phyloP scores from a whole-genome alignment of 257 asterid species.

The Eustoma russellianum region DNA sequence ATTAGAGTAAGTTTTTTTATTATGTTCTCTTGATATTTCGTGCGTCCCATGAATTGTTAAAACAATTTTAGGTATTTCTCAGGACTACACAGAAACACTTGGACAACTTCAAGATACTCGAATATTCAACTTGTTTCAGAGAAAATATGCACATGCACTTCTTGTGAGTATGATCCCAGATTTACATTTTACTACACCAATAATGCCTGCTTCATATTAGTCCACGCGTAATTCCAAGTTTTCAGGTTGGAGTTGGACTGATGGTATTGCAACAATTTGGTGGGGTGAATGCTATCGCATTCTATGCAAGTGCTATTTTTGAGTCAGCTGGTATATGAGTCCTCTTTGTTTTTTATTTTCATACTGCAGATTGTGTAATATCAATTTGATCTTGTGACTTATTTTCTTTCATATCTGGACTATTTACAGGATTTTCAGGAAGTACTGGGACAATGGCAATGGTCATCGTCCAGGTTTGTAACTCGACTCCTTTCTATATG shows the following conservation, averaged over 20 bases:
- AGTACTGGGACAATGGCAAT: constrained; percentile 68
- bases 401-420: constrained; percentile 7
- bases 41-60: background rate
- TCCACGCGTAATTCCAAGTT: constrained; percentile 1
- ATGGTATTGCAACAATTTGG: constrained; percentile 90
- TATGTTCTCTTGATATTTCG: background rate
- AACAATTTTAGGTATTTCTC: constrained; percentile 5
- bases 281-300: constrained; percentile 80
- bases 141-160: constrained; percentile 67
- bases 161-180: constrained; percentile 28
- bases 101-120: constrained; percentile 40
- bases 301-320: constrained; percentile 79
- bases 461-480: constrained; percentile 67
- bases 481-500: constrained; percentile 1
- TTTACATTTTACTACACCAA: background rate
- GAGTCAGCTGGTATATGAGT: constrained; percentile 58
- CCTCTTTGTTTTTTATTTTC: constrained; percentile 1
- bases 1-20: constrained; percentile 35
- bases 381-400: no score
- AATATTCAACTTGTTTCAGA: constrained; percentile 63
- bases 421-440: constrained; percentile 52
- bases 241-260: constrained; percentile 87
- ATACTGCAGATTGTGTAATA: no score
- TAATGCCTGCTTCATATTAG: background rate
- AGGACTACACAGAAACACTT: constrained; percentile 62